Percentiles rank a stretch among this genome's conserved stretches.
Evolutionary conservation across 2,329 filamentous ascomycete genomes (phyloP).

Genomic region (Colletotrichum godetiae): DNA sequence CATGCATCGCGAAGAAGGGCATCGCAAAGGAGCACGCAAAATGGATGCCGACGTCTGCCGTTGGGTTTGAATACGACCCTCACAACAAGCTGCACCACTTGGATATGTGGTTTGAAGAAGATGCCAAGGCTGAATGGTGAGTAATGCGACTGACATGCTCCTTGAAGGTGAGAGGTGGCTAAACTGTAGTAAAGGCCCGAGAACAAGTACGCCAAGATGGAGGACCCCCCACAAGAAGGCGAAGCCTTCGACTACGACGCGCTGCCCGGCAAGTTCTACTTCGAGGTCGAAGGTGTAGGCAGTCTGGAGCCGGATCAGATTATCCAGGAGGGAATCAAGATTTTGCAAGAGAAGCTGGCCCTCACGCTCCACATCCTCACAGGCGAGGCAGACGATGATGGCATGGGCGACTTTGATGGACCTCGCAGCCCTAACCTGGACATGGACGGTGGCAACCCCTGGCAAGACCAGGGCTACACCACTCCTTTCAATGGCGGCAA

Average conservation of each 20-base stretch:
- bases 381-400: slow-evolving; percentile 63
- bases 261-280: slow-evolving; percentile 86
- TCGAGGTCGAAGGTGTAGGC: slow-evolving; percentile 90
- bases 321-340: slow-evolving; percentile 87
- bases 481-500: slow-evolving; percentile 72
- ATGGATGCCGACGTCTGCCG: slow-evolving; percentile 92
- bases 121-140: slow-evolving; percentile 86
- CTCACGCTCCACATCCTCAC: slow-evolving; percentile 76
- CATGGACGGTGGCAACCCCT: slow-evolving; percentile 67
- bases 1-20: slow-evolving; percentile 96
- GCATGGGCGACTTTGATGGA: slow-evolving; percentile 71
- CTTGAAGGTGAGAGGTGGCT: slow-evolving; percentile 31
- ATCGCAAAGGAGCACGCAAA: slow-evolving; percentile 99
- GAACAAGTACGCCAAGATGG: slow-evolving; percentile 82
- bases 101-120: slow-evolving; percentile 94
- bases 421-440: slow-evolving; percentile 74
- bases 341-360: slow-evolving; percentile 91
- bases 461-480: slow-evolving; percentile 74
- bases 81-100: slow-evolving; percentile 95
- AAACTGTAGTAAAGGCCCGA: slow-evolving; percentile 71
- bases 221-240: slow-evolving; percentile 82
- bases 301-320: slow-evolving; percentile 91
- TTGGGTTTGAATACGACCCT: slow-evolving; percentile 98
- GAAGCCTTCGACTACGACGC: slow-evolving; percentile 94
- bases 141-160: slow-evolving; percentile 43